Evolutionary conservation across 192 early-diverging fungal genomes (phyloP).

Genomic region (Backusella tarrabulga): DNA sequence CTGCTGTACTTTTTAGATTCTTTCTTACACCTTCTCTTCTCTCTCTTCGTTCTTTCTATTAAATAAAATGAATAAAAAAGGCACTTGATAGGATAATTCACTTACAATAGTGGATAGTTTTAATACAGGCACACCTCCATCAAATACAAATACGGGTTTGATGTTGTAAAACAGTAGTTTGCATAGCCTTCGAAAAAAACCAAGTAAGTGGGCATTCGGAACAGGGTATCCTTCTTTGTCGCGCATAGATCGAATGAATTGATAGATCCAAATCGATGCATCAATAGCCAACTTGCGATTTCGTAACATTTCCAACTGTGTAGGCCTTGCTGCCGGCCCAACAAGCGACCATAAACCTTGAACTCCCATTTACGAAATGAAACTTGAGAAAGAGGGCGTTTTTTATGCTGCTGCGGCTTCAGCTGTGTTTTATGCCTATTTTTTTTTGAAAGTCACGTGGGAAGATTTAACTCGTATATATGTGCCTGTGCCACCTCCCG

Average conservation of each 20-base stretch:
- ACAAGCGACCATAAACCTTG: slow-evolving; percentile 91
- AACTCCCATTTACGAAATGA: slow-evolving; percentile 76
- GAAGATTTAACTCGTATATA: too few relatives aligned
- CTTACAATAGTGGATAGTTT: slow-evolving; percentile 75
- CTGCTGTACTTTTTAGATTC: slow-evolving; percentile 72
- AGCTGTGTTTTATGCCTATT: background rate
- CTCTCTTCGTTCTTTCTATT: slow-evolving; percentile 48
- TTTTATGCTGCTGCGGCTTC: background rate
- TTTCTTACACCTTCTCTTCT: slow-evolving; percentile 38
- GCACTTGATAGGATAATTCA: background rate
- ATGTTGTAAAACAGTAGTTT: slow-evolving; percentile 91
- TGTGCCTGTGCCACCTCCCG: too few relatives aligned
- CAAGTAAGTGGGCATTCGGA: slow-evolving; percentile 82
- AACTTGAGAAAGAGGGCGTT: background rate
- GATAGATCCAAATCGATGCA: slow-evolving; percentile 97
- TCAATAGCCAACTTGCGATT: slow-evolving; percentile 85
- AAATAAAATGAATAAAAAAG: background rate
- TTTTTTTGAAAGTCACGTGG: background rate
- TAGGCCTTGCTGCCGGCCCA: slow-evolving; percentile 72
- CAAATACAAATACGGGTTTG: slow-evolving; percentile 96
- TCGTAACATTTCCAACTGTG: slow-evolving; percentile 75
- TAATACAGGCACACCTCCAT: slow-evolving; percentile 85
- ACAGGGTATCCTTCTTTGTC: slow-evolving; percentile 84
- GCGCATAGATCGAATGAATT: slow-evolving; percentile 93
- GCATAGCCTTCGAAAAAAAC: slow-evolving; percentile 92